Evolutionary conservation across 2,329 filamentous ascomycete genomes (phyloP).

Genomic region (Pseudogymnoascus sp.): DNA sequence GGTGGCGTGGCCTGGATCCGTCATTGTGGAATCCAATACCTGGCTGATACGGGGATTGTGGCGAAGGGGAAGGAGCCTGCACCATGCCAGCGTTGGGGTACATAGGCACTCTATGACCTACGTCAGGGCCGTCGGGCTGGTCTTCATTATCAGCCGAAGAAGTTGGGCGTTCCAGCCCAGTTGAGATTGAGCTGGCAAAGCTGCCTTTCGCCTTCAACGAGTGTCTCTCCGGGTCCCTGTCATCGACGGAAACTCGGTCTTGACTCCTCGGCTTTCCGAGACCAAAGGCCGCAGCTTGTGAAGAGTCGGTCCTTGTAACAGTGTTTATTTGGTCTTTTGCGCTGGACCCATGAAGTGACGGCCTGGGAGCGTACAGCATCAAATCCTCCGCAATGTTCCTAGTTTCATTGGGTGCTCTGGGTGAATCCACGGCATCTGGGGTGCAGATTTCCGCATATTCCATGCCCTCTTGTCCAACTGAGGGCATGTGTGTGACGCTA

Average conservation of each 20-base stretch:
- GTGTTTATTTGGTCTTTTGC: constrained; percentile 76
- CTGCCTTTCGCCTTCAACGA: constrained; percentile 57
- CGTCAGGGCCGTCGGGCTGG: constrained; percentile 69
- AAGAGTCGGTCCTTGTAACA: constrained; percentile 89
- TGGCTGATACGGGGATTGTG: constrained; percentile 28
- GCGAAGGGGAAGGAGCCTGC: constrained; percentile 82
- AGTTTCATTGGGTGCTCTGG: constrained; percentile 46
- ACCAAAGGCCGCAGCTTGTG: constrained; percentile 74
- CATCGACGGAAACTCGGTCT: constrained; percentile 38
- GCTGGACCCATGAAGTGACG: constrained; percentile 71
- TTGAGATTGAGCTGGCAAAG: constrained; percentile 42
- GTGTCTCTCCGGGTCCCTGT: constrained; percentile 41
- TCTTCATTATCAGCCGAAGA: constrained; percentile 66
- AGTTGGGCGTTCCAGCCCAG: constrained; percentile 41
- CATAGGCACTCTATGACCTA: constrained; percentile 90
- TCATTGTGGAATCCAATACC: constrained; percentile 47
- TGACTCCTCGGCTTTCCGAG: constrained; percentile 56
- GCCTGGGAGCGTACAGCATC: constrained; percentile 82
- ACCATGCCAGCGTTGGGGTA: constrained; percentile 88
- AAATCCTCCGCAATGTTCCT: constrained; percentile 73
- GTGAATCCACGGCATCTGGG: neutral
- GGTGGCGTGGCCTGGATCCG: constrained; percentile 45
- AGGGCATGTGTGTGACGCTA: constrained; percentile 69
- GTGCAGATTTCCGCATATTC: constrained; percentile 67
- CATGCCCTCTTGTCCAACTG: constrained; percentile 79